Evolutionary conservation across 1,284 basidiomycete species (phyloP).

Genomic region (Irpex lacteus): DNA sequence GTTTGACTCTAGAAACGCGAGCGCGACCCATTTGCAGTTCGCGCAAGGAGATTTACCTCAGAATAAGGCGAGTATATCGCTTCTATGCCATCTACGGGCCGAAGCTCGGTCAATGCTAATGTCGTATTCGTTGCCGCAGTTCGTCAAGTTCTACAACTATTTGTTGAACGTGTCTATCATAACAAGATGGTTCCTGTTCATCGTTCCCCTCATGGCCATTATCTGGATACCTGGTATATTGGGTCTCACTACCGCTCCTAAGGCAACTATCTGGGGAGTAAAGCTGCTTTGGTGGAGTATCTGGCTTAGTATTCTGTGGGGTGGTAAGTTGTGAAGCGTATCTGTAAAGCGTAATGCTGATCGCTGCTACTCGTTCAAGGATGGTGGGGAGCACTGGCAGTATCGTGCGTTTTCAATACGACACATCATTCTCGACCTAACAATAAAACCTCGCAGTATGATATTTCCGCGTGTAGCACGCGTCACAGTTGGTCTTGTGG

Average conservation of each 20-base stretch:
- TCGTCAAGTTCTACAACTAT: slow-evolving; percentile 66
- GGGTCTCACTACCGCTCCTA: slow-evolving; percentile 55
- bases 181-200: slow-evolving; percentile 79
- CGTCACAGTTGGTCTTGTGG: slow-evolving; percentile 69
- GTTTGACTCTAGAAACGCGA: slow-evolving; percentile 56
- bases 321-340: slow-evolving; percentile 37
- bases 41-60: slow-evolving; percentile 65
- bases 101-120: not conserved
- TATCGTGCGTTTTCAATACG: slow-evolving; percentile 44
- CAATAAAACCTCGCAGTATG: slow-evolving; percentile 34
- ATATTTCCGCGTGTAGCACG: slow-evolving; percentile 57
- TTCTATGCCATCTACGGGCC: not conserved
- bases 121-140: slow-evolving; percentile 30
- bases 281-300: slow-evolving; percentile 84
- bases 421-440: not conserved
- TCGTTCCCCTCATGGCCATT: slow-evolving; percentile 67
- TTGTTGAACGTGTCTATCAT: slow-evolving; percentile 77
- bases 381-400: slow-evolving; percentile 80
- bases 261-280: slow-evolving; percentile 58
- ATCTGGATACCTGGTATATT: slow-evolving; percentile 82
- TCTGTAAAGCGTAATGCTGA: not conserved
- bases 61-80: slow-evolving; percentile 38
- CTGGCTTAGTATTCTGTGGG: slow-evolving; percentile 81
- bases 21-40: slow-evolving; percentile 50
- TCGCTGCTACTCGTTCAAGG: slow-evolving; percentile 36